Conservation (phyloP, 1,139 yeast species). For the Spathaspora sp. region DNA sequence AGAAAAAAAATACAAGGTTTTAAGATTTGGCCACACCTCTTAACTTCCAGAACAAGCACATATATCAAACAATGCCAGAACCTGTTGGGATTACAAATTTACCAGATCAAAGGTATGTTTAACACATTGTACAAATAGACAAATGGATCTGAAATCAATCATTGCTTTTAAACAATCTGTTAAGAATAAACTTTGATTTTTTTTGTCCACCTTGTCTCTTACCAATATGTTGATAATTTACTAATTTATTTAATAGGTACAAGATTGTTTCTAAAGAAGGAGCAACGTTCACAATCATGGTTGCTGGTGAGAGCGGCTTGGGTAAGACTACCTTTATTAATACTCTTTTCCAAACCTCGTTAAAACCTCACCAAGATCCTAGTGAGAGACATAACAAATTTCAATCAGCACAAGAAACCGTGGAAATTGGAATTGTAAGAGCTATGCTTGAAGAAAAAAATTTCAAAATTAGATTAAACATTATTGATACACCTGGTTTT, state of each 20-base stretch:
- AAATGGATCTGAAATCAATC: background rate
- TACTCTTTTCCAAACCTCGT: constrained; percentile 78
- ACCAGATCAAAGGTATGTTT: constrained; percentile 86
- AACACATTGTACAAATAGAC: background rate
- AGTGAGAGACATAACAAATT: constrained; percentile 68
- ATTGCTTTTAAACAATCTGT: background rate
- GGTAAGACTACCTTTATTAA: constrained; percentile 94
- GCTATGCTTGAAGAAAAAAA: constrained; percentile 93
- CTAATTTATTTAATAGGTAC: constrained; percentile 43
- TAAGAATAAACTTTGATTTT: background rate
- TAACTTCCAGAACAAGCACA: background rate
- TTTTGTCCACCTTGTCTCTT: background rate
- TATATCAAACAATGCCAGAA: constrained; percentile 35
- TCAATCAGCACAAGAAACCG: constrained; percentile 70
- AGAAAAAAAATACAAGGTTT: background rate
- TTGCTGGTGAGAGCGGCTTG: constrained; percentile 93
- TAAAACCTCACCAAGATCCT: constrained; percentile 65
- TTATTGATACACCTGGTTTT: constrained; percentile 96
- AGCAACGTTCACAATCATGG: constrained; percentile 88
- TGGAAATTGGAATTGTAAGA: constrained; percentile 84
- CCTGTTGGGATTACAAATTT: constrained; percentile 83
- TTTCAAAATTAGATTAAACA: constrained; percentile 79
- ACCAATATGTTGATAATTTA: background rate
- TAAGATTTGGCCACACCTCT: background rate
- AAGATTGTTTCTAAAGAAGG: constrained; percentile 88